Evolutionary conservation across 1,139 yeast genomes (phyloP), one percentile per base, ranked within the genome.

Genomic region (Petasospora fabianii): DNA sequence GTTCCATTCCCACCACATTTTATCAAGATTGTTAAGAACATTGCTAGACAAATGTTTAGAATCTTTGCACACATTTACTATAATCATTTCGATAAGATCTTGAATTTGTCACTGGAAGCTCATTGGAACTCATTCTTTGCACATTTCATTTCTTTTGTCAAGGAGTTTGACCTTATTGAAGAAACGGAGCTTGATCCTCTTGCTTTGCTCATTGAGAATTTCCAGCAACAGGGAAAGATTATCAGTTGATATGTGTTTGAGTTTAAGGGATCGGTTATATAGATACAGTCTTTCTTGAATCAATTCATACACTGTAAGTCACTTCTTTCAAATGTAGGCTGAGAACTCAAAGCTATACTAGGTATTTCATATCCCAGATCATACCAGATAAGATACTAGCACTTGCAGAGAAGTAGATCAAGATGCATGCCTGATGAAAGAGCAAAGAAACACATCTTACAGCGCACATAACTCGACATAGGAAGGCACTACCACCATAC

Each of bases 51-150:
- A 59, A 84, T 92, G 90, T 88, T 92, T 58, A 73, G 97, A 49
- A 84, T 92, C n/a, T 90, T 92, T 66, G 98, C 98, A 10, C 96
- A 90, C 59, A 81, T 92, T 27, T 92, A 90, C 60, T 86, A 87
- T 62, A 87, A 88, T 59, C 98, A 92, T 61, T 92, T 88, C 62
- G 98, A 92, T 51, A 86, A 83, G 56, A 76, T 92, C 30, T 80
- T 92, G 21, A 97, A 92, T 61, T 66, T 94, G 47, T 82, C 95
- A 4, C 63, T 92, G 45, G 98, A 92, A 60, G 97, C 98, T 2
- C 98, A 94, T 60, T 92, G 96, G 96, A 92, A 94, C 62, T 88
- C 97, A 5, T 87, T 90, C 56, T 94, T 92, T 63, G 94, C 96
- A n/a, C 98, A 94, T 61, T 92, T 84, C 58, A 74, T 90, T 36